phyloP scores from a whole-genome alignment of 371 early-diverging fungal genomes.

The Dichotomocladium elegans region DNA sequence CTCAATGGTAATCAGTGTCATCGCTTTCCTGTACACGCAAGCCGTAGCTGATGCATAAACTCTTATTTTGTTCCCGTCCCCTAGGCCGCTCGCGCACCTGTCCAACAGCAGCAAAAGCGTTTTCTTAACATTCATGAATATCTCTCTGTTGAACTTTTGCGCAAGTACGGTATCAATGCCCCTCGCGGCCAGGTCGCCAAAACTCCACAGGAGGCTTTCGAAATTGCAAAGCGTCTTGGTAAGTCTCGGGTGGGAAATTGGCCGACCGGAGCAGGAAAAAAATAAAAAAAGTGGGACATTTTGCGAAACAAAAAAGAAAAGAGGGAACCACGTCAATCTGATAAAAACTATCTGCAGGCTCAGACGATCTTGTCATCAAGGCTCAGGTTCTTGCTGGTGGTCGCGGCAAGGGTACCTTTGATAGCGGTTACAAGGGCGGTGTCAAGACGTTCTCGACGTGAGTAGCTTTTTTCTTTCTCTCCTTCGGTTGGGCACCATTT shows the following conservation, averaged over 20 bases:
- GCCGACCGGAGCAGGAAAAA: too few species aligned
- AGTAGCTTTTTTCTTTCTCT: constrained; percentile 32
- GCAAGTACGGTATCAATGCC: constrained; percentile 87
- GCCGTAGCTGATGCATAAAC: neutral
- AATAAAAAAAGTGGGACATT: too few species aligned
- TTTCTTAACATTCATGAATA: constrained; percentile 97
- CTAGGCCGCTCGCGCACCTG: constrained; percentile 45
- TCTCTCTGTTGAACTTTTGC: constrained; percentile 86
- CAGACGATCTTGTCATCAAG: constrained; percentile 93
- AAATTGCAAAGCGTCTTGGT: constrained; percentile 82
- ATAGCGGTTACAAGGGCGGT: constrained; percentile 94
- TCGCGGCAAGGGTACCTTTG: constrained; percentile 97
- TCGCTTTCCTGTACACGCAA: neutral
- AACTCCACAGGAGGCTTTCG: constrained; percentile 84
- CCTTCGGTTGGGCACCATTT: too few species aligned
- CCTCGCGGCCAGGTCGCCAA: constrained; percentile 90
- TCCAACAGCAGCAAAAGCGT: constrained; percentile 72
- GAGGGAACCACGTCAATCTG: too few species aligned
- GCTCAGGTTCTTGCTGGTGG: constrained; percentile 99
- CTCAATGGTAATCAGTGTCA: constrained; percentile 41
- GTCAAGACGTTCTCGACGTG: constrained; percentile 91
- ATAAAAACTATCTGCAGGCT: constrained; percentile 48
- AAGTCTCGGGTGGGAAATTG: too few species aligned
- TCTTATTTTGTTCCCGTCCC: too few species aligned
- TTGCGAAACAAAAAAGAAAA: too few species aligned